A percentile compares a stretch with the other conserved stretches of the same genome.
phyloP scores from a whole-genome alignment of 805 yeast species.

The Kluyveromyces starmeri region DNA sequence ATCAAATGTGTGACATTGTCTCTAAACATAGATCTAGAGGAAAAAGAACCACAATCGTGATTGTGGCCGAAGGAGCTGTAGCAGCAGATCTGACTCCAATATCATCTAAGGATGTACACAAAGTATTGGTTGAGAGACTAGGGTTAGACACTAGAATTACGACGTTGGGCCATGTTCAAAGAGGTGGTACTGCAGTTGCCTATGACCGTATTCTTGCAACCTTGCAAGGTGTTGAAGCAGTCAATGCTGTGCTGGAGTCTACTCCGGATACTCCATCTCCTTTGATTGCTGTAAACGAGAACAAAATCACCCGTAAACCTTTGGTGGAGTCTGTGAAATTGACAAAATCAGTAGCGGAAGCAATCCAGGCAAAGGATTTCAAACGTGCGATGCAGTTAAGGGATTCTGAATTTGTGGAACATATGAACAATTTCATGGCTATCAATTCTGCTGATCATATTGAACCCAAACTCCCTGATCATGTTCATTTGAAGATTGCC shows the following conservation, averaged over 20 bases:
- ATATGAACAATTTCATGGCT: constrained; percentile 52
- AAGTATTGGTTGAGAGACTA: constrained; percentile 52
- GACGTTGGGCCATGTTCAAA: constrained; percentile 70
- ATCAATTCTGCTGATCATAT: constrained; percentile 61
- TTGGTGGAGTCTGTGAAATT: constrained; percentile 64
- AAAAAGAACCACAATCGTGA: constrained; percentile 67
- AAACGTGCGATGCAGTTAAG: constrained; percentile 61
- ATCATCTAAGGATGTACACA: constrained; percentile 53
- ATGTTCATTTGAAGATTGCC: constrained; percentile 52
- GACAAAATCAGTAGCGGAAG: constrained; percentile 64
- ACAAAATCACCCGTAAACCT: constrained; percentile 58
- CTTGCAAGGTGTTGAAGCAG: constrained; percentile 76
- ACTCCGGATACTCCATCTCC: constrained; percentile 72
- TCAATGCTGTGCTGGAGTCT: constrained; percentile 58
- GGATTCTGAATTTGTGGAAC: constrained; percentile 63
- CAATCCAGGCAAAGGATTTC: constrained; percentile 58
- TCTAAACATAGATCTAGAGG: constrained; percentile 61
- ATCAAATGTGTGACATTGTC: constrained; percentile 55
- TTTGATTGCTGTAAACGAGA: constrained; percentile 65
- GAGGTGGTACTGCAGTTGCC: constrained; percentile 79
- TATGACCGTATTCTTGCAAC: constrained; percentile 66
- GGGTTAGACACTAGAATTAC: constrained; percentile 75
- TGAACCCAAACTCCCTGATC: constrained; percentile 47
- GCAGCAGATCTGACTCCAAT: constrained; percentile 60
- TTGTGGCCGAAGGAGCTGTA: constrained; percentile 82